Base-by-base conservation (phyloP, 2,329 filamentous ascomycete genomes). In the Orbilia javanica region DNA sequence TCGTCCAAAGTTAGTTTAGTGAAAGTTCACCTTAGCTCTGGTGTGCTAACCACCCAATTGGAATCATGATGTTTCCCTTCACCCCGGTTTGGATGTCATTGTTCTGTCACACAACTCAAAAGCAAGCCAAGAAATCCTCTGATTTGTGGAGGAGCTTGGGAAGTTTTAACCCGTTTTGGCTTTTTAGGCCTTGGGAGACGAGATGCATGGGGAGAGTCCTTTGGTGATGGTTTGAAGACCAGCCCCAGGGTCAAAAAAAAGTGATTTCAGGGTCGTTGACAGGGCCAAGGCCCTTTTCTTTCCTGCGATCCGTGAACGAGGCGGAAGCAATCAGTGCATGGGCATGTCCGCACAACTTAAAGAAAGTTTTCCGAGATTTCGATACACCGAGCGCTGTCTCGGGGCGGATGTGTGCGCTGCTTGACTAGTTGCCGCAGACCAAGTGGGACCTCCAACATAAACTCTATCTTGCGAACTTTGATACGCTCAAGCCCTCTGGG, bases 41-140 rank as follows among this genome's bases (percentile, higher is more conserved):
- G n/a, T n/a, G 10, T 13, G 27, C 5, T 55, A 20, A 20, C 5
- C 4, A 60, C 70, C 68, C 50, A 39, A 39, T 62, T 70, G 53
- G 53, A 44, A 29, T 11, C 34, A 60, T 60, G 34, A 22, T 60
- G n/a, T 18, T 39, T 42, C 10, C 20, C 34, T 60, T 42, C 10
- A n/a, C 63, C 70, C 70, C 63, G 60, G 69, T 39, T 72, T 48
- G 34, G 44, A 67, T 62, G 39, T 65, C 69, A 66, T 39, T 42
- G 50, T 34, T 31, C 63, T 68, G 71, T 76, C 66, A 71, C 66
- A 77, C 66, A 71, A 46, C 66, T 71, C 18, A 60, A 11, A 48
- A 27, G 50, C 4, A 20, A 52, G 65, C 57, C 29, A 69, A 76
- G 46, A 60, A 39, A 42, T 42, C 8, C 18, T 46, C 36, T 20